These are phyloP conservation scores for Wickerhamiella alocasiicola DNA, from an alignment of 805 yeast genomes.

Conservation along the genomic window DNA sequence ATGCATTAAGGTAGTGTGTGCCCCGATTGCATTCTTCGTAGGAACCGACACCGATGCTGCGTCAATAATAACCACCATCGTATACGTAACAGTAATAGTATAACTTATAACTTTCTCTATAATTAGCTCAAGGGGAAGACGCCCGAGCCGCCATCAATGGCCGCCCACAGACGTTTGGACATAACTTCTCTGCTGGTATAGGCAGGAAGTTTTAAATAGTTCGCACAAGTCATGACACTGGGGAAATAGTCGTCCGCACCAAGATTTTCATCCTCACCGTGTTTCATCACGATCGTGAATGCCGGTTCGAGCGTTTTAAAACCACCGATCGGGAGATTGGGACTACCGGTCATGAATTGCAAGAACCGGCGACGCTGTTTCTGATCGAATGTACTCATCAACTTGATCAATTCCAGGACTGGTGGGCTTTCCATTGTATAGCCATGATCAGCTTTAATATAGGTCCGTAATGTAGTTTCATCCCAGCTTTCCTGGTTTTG, in stretches of 20 bases:
- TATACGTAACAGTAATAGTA: too few relatives aligned
- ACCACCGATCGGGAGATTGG: slow-evolving; percentile 88
- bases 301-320: slow-evolving; percentile 71
- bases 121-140: slow-evolving; percentile 63
- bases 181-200: slow-evolving; percentile 54
- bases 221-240: slow-evolving; percentile 97
- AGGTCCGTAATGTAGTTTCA: slow-evolving; percentile 37
- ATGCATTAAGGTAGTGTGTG: too few relatives aligned
- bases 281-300: slow-evolving; percentile 76
- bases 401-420: slow-evolving; percentile 46
- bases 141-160: slow-evolving; percentile 79
- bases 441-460: slow-evolving; percentile 82
- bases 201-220: slow-evolving; percentile 78
- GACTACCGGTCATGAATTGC: slow-evolving; percentile 87
- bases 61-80: too few relatives aligned
- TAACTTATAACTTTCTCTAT: not conserved
- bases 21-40: too few relatives aligned
- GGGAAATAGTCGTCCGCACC: slow-evolving; percentile 74
- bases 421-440: slow-evolving; percentile 57
- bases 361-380: slow-evolving; percentile 58
- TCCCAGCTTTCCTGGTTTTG: slow-evolving; percentile 78
- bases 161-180: slow-evolving; percentile 46
- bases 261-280: slow-evolving; percentile 44
- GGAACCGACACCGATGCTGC: too few relatives aligned
- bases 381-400: slow-evolving; percentile 43